Conservation (phyloP, 2,329 filamentous ascomycete species). For the Aspergillus bombycis region DNA sequence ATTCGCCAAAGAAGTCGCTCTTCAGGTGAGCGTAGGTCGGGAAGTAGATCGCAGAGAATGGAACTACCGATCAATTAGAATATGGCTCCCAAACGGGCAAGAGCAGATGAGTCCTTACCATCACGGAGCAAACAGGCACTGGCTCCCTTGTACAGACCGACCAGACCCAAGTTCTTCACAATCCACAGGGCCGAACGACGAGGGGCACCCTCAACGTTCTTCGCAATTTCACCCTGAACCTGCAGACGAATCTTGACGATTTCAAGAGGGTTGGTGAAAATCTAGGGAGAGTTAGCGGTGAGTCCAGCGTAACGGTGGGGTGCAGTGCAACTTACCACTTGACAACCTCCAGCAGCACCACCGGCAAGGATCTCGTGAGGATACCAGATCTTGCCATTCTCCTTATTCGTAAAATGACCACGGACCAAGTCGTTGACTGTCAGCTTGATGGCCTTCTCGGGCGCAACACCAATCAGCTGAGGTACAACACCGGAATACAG, state of each 20-base stretch:
- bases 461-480: constrained; percentile 95
- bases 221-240: constrained; percentile 93
- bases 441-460: constrained; percentile 98
- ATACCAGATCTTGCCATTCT: constrained; percentile 72
- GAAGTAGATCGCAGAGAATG: constrained; percentile 99
- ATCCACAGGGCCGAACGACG: constrained; percentile 98
- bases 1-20: constrained; percentile 90
- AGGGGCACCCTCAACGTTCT: constrained; percentile 77
- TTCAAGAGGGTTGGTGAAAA: constrained; percentile 97
- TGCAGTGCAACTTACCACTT: constrained; percentile 73
- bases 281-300: constrained; percentile 52
- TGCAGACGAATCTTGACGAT: constrained; percentile 99
- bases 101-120: constrained; percentile 35
- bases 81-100: background rate
- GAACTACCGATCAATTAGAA: constrained; percentile 56
- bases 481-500: constrained; percentile 94
- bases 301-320: constrained; percentile 4
- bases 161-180: constrained; percentile 87
- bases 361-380: constrained; percentile 80
- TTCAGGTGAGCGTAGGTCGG: constrained; percentile 95
- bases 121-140: constrained; percentile 92
- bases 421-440: constrained; percentile 96
- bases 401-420: constrained; percentile 70
- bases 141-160: constrained; percentile 95
- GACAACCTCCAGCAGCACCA: constrained; percentile 86